phyloP scores from a whole-genome alignment of 345 rosid species.

The Combretum micranthum region DNA sequence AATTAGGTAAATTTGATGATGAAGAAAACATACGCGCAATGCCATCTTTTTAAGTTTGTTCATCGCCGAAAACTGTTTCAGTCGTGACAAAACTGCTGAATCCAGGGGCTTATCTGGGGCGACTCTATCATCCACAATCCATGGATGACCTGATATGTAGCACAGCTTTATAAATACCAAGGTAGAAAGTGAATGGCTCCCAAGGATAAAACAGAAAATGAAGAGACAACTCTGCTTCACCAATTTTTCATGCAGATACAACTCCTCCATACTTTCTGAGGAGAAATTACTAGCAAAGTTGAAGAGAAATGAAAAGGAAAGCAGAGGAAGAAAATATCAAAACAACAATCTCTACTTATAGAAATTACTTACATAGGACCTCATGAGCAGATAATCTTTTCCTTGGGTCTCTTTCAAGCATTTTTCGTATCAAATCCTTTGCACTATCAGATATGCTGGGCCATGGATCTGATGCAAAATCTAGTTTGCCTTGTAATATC shows the following conservation, averaged over 20 bases:
- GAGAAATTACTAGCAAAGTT: background rate
- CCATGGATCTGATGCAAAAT: constrained; percentile 91
- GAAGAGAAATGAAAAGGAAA: background rate
- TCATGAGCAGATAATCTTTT: constrained; percentile 81
- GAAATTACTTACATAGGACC: constrained; percentile 65
- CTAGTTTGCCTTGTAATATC: constrained; percentile 78
- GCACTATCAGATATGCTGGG: constrained; percentile 86
- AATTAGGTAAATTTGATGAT: no score
- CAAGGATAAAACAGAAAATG: background rate
- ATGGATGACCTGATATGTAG: constrained; percentile 69
- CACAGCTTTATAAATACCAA: constrained; percentile 1
- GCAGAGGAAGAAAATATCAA: background rate
- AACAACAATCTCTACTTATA: constrained; percentile 2
- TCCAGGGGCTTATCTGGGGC: constrained; percentile 92
- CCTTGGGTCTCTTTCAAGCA: constrained; percentile 91
- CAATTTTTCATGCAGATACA: no score
- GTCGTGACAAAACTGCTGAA: constrained; percentile 87
- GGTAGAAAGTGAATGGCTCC: background rate
- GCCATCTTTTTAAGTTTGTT: constrained; percentile 98
- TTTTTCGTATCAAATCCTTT: constrained; percentile 70
- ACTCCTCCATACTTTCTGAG: no score
- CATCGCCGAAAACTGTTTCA: constrained; percentile 95
- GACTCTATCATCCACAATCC: constrained; percentile 87
- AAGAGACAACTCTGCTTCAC: no score
- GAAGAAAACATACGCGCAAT: constrained; percentile 48